Percentiles rank a stretch among this genome's conserved stretches.
These are phyloP conservation scores for Vaccinium darrowii DNA, from an alignment of 148 eudicot genomes.

Conservation along the genomic window DNA sequence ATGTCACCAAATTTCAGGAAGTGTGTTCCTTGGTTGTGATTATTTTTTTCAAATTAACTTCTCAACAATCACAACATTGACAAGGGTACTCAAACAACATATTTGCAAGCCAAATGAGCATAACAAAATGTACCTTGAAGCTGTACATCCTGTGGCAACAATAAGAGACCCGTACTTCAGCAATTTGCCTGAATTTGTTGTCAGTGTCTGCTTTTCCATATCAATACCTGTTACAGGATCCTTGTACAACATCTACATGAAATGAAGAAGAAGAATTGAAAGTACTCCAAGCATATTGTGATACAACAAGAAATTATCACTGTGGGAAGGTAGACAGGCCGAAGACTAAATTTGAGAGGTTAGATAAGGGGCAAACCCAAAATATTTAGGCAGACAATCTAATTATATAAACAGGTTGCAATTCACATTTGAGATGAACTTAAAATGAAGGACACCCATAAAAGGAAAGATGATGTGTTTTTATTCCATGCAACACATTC, in stretches of 20 bases:
- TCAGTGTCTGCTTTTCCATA: constrained; percentile 76
- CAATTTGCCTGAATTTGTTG: constrained; percentile 83
- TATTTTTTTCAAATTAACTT: neutral
- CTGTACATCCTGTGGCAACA: constrained; percentile 90
- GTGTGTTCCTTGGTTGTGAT: neutral
- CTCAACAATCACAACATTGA: neutral
- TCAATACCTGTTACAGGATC: constrained; percentile 77
- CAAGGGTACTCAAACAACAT: neutral
- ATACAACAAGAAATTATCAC: neutral
- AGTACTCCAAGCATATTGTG: neutral
- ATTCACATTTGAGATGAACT: neutral
- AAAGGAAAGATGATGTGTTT: neutral
- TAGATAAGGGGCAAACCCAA: neutral
- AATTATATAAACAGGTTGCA: neutral
- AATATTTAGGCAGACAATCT: neutral
- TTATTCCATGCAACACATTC: neutral
- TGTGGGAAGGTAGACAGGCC: neutral
- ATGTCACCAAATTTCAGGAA: neutral
- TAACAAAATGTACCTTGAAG: constrained; percentile 61
- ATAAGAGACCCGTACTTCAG: constrained; percentile 89
- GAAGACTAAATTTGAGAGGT: neutral
- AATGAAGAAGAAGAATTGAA: constrained; percentile 5
- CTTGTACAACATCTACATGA: constrained; percentile 69
- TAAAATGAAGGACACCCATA: neutral
- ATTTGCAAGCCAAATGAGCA: neutral